These are phyloP conservation scores for Tephrocybe sp. DNA, from an alignment of 768 basidiomycete genomes.

Conservation along the genomic window DNA sequence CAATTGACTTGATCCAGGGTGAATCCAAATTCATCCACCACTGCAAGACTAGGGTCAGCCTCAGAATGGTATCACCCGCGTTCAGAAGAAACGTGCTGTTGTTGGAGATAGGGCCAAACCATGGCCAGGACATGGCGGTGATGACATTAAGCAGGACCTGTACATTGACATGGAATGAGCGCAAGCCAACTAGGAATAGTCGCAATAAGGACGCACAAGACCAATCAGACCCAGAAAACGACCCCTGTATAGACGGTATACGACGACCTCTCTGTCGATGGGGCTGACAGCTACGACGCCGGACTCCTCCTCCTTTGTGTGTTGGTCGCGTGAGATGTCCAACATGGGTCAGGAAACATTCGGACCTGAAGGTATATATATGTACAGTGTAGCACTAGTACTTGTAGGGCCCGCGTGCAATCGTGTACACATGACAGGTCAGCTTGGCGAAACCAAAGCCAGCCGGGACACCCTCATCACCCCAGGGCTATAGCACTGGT, in stretches of 20 bases:
- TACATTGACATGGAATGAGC: not conserved
- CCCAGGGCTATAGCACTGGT: too few species aligned
- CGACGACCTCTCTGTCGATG: slow-evolving; percentile 1
- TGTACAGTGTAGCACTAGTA: too few species aligned
- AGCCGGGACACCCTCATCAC: too few species aligned
- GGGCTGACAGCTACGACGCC: not conserved
- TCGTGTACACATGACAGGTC: too few species aligned
- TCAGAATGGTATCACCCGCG: not conserved
- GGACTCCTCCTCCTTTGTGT: not conserved
- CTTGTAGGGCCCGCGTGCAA: too few species aligned
- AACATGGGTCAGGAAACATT: too few species aligned
- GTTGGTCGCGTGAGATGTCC: not conserved
- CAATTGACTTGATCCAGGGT: slow-evolving; percentile 74
- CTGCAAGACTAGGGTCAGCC: slow-evolving; percentile 30
- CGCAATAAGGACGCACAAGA: slow-evolving; percentile 41
- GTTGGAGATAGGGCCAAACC: slow-evolving; percentile 84
- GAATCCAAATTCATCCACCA: slow-evolving; percentile 61
- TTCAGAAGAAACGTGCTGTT: slow-evolving; percentile 40
- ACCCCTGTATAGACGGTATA: slow-evolving; percentile 65
- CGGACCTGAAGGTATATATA: too few species aligned
- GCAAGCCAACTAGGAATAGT: not conserved
- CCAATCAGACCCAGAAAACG: slow-evolving; percentile 66
- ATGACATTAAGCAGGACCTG: slow-evolving; percentile 64
- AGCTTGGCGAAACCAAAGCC: too few species aligned
- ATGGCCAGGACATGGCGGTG: slow-evolving; percentile 67